Evolutionary conservation across 129 eudicot species (phyloP).

Genomic region (Tagetes patula): DNA sequence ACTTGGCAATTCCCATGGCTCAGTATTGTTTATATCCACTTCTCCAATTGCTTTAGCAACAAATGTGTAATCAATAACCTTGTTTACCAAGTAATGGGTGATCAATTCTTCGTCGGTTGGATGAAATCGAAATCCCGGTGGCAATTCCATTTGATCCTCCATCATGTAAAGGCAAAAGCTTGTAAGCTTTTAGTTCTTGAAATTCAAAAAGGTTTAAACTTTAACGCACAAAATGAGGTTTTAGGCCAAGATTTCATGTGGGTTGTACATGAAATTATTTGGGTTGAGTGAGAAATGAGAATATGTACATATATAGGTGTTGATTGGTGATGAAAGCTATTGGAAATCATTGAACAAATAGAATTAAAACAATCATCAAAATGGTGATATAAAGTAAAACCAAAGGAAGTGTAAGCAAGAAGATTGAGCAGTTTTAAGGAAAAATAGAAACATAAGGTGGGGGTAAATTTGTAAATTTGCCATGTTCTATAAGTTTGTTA

Average conservation of each 20-base stretch:
- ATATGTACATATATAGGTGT: slow-evolving; percentile 9
- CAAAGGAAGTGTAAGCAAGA: slow-evolving; percentile 34
- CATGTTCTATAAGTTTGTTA: slow-evolving; percentile 32
- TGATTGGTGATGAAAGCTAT: slow-evolving; percentile 33
- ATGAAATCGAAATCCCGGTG: slow-evolving; percentile 94
- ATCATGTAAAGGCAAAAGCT: slow-evolving; percentile 29
- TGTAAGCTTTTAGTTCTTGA: background rate
- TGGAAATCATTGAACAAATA: slow-evolving; percentile 32
- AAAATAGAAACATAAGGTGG: slow-evolving; percentile 38
- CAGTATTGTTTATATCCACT: slow-evolving; percentile 89
- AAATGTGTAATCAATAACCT: slow-evolving; percentile 57
- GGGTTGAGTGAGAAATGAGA: background rate
- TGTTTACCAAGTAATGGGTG: slow-evolving; percentile 71
- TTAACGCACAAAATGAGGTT: slow-evolving; percentile 5
- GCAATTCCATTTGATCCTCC: slow-evolving; percentile 73
- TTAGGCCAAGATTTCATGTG: slow-evolving; percentile 24
- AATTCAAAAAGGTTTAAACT: slow-evolving; percentile 15
- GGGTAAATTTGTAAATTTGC: slow-evolving; percentile 35
- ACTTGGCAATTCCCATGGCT: slow-evolving; percentile 98
- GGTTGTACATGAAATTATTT: slow-evolving; percentile 24
- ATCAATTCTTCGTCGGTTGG: slow-evolving; percentile 95
- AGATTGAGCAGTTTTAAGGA: slow-evolving; percentile 41
- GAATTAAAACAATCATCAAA: slow-evolving; percentile 38
- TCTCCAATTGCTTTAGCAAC: slow-evolving; percentile 82
- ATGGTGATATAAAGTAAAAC: slow-evolving; percentile 17